Conservation (phyloP, 2,329 filamentous ascomycete species). For the Pestalotiopsis sp. region DNA sequence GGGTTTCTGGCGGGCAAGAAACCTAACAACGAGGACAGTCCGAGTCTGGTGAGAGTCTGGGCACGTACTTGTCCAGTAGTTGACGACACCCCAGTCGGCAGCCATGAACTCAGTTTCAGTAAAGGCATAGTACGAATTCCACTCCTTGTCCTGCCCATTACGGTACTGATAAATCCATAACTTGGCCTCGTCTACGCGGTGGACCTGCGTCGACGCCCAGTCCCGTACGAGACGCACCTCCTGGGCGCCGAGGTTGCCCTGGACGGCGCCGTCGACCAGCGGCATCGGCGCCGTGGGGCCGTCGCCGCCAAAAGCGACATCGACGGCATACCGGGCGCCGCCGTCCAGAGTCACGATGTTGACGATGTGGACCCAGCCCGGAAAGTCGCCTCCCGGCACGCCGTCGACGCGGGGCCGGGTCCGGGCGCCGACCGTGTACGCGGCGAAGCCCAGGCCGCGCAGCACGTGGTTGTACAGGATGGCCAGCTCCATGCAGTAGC, state of each 20-base stretch:
- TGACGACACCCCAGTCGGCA: conserved; percentile 64
- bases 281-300: conserved; percentile 61
- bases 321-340: conserved; percentile 54
- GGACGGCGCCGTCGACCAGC: conserved; percentile 45
- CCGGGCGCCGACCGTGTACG: conserved; percentile 60
- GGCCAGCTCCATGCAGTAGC: conserved; percentile 64
- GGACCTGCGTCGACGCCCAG: conserved; percentile 48
- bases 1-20: conserved; percentile 45
- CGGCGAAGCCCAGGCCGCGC: conserved; percentile 51
- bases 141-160: conserved; percentile 49
- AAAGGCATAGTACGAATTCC: conserved; percentile 68
- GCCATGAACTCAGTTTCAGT: conserved; percentile 65
- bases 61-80: conserved; percentile 55
- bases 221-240: conserved; percentile 57
- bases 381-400: conserved; percentile 44
- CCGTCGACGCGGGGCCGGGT: conserved; percentile 43
- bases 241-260: conserved; percentile 56
- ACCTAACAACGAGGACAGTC: conserved; percentile 55
- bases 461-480: conserved; percentile 59
- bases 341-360: conserved; percentile 59
- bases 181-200: conserved; percentile 42
- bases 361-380: conserved; percentile 62
- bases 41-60: conserved; percentile 56
- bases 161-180: conserved; percentile 69
- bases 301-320: conserved; percentile 68